phyloP scores from a whole-genome alignment of 768 basidiomycete species.

The Naematelia aurantialba region DNA sequence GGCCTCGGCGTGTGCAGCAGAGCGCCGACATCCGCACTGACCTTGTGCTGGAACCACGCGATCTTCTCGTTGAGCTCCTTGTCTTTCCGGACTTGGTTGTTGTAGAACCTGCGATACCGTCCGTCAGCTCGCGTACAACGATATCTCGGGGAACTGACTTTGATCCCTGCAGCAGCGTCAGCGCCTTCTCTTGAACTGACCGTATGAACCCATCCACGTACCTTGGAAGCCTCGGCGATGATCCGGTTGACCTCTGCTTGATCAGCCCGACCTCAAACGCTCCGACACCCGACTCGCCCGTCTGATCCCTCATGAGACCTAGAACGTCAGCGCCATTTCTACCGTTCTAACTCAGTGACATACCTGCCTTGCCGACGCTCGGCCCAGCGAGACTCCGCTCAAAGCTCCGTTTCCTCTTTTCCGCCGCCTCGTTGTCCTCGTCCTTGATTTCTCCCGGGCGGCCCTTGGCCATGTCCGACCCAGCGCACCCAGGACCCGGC shows the following conservation, averaged over 20 bases:
- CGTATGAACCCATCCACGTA: constrained; percentile 8
- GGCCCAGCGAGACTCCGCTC: constrained; percentile 68
- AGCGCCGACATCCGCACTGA: too few relatives aligned
- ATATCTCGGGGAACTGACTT: constrained; percentile 55
- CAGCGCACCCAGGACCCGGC: too few relatives aligned
- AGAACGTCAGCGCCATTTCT: constrained; percentile 65
- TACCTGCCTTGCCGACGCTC: constrained; percentile 83
- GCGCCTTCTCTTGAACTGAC: background rate
- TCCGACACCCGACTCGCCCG: too few relatives aligned
- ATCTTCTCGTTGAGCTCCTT: constrained; percentile 77
- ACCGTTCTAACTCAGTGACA: constrained; percentile 48
- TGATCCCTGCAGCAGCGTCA: constrained; percentile 57
- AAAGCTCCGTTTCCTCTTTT: constrained; percentile 27
- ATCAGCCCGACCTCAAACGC: constrained; percentile 7
- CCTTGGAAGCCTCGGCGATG: constrained; percentile 82
- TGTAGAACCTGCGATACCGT: constrained; percentile 19
- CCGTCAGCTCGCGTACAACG: background rate
- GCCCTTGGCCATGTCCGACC: background rate
- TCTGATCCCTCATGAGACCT: constrained; percentile 46
- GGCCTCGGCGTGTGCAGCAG: too few relatives aligned
- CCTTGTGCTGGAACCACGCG: constrained; percentile 60
- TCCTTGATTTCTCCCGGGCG: background rate
- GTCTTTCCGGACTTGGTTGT: constrained; percentile 90
- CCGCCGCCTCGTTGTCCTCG: constrained; percentile 8
- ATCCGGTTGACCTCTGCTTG: constrained; percentile 73